Conservation (phyloP, 768 basidiomycete species). For the Psilocybe cyanescens region DNA sequence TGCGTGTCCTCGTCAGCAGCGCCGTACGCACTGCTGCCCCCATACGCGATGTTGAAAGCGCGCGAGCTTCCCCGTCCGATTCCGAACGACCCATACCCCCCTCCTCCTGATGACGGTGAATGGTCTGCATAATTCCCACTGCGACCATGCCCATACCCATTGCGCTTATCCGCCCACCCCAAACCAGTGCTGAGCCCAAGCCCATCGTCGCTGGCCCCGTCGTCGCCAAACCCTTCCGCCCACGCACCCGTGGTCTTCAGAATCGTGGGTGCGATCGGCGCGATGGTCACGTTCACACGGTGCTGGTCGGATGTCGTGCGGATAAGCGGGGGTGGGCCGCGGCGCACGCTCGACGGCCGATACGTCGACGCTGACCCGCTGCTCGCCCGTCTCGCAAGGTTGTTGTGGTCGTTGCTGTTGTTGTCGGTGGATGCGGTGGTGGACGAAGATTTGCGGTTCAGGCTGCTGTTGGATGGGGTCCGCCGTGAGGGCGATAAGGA, state of each 20-base stretch:
- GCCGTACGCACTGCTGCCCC: slow-evolving; percentile 18
- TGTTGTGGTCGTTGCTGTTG: not conserved
- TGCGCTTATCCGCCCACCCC: slow-evolving; percentile 12
- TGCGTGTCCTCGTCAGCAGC: slow-evolving; percentile 18
- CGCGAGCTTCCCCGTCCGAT: slow-evolving; percentile 12
- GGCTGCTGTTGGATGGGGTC: slow-evolving; percentile 12
- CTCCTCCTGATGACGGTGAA: not conserved
- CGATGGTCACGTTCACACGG: slow-evolving; percentile 43
- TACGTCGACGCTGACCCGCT: slow-evolving; percentile 22
- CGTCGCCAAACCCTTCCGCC: slow-evolving; percentile 53
- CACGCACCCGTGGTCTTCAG: slow-evolving; percentile 75
- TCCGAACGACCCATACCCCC: slow-evolving; percentile 1
- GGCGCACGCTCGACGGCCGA: slow-evolving; percentile 25
- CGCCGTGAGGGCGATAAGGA: slow-evolving; percentile 28
- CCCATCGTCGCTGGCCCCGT: slow-evolving; percentile 42
- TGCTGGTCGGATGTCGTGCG: slow-evolving; percentile 24
- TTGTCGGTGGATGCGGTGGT: not conserved
- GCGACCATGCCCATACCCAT: slow-evolving; percentile 14
- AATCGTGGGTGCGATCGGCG: slow-evolving; percentile 66
- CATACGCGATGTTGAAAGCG: slow-evolving; percentile 19
- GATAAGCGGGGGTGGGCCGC: slow-evolving; percentile 29
- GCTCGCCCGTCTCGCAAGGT: not conserved
- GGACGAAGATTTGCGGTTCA: slow-evolving; percentile 16
- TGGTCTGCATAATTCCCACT: slow-evolving; percentile 11
- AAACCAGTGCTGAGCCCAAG: slow-evolving; percentile 23